Evolutionary conservation across 257 asterid species (phyloP).

Genomic region (Ilex aquifolium): DNA sequence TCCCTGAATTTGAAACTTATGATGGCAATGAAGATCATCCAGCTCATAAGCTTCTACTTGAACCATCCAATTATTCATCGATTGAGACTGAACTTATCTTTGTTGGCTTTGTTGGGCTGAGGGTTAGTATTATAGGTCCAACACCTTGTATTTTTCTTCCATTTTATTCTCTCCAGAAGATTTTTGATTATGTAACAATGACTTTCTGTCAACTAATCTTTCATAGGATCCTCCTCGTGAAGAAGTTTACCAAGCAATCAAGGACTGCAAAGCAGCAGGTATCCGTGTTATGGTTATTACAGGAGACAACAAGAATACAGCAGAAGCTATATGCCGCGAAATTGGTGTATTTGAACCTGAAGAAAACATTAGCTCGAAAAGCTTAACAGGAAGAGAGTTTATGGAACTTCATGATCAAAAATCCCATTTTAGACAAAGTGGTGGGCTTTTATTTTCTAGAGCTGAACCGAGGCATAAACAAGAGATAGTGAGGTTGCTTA

Average conservation of each 20-base stretch:
- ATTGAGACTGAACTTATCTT: slow-evolving; percentile 2
- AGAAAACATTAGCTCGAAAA: too few species aligned
- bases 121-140: not conserved
- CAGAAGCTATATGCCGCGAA: too few species aligned
- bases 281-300: slow-evolving; percentile 1
- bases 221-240: not conserved
- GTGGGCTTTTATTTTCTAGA: too few species aligned
- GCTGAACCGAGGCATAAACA: too few species aligned
- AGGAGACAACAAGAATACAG: not conserved
- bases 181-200: too few species aligned
- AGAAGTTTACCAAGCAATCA: slow-evolving; percentile 2
- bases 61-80: not conserved
- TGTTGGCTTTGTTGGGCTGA: not conserved
- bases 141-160: too few species aligned
- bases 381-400: too few species aligned
- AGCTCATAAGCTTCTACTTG: not conserved
- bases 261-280: not conserved
- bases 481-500: not conserved
- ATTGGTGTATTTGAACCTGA: too few species aligned
- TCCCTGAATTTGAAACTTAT: not conserved
- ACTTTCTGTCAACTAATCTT: too few species aligned
- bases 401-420: too few species aligned
- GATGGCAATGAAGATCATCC: not conserved
- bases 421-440: too few species aligned
- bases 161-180: too few species aligned